Conservation (phyloP, 306 rosid genomes). For the Inga leiocalycina region DNA sequence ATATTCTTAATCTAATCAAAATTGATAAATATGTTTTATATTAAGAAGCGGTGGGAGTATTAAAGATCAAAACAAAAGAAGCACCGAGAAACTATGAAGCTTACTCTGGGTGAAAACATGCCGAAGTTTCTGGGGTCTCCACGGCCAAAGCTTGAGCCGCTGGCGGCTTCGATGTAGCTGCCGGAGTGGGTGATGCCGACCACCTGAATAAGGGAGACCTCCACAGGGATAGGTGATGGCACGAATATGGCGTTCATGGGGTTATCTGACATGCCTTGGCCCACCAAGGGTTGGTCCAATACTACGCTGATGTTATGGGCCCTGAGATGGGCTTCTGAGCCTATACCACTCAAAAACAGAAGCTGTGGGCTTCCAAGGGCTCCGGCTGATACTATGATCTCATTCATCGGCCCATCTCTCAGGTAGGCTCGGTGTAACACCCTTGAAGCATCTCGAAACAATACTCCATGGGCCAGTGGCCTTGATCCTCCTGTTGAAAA, state of each 20-base stretch:
- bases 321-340: slow-evolving; percentile 48
- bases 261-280: slow-evolving; percentile 69
- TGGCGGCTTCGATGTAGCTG: slow-evolving; percentile 69
- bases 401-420: slow-evolving; percentile 36
- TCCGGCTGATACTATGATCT: slow-evolving; percentile 67
- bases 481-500: slow-evolving; percentile 38
- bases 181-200: slow-evolving; percentile 42
- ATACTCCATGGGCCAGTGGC: slow-evolving; percentile 64
- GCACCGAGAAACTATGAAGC: no score
- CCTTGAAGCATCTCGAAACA: slow-evolving; percentile 46
- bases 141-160: slow-evolving; percentile 58
- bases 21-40: no score
- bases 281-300: slow-evolving; percentile 59
- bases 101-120: slow-evolving; percentile 56
- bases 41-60: rapidly evolving
- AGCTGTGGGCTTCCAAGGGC: slow-evolving; percentile 87
- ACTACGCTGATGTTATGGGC: slow-evolving; percentile 51
- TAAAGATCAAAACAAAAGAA: background rate
- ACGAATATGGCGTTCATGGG: slow-evolving; percentile 71
- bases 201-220: slow-evolving; percentile 42
- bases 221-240: slow-evolving; percentile 64
- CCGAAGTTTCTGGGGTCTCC: slow-evolving; percentile 48
- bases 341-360: slow-evolving; percentile 70
- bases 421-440: slow-evolving; percentile 50
- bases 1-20: no score